Evolutionary conservation across 164 flowering plant genomes (phyloP), one percentile per base, ranked within the genome.

Genomic region (Chimonanthus salicifolius): DNA sequence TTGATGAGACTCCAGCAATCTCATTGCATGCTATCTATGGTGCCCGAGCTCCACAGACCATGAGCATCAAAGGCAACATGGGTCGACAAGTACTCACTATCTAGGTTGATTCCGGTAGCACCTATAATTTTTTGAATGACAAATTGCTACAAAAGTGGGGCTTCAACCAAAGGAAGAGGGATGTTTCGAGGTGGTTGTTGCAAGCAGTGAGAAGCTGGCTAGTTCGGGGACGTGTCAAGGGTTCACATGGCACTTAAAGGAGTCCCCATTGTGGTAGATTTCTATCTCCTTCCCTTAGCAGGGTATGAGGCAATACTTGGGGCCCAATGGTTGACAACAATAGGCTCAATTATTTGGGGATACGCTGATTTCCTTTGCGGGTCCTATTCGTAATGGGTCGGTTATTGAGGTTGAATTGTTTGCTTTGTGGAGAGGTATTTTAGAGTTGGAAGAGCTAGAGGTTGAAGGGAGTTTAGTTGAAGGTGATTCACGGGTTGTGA

Each of bases 101-200:
- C 13, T 58, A 51, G 62, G 43, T 51, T 7, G 72, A 70, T 47
- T 60, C 64, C 49, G 69, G 75, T 4, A 70, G 64, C 43, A 70
- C 72, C 33, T 33, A 70, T 50, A n/a, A 13, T 10, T 50, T 67
- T 2, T 51, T 58, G 11, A 58, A 54, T 70, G 9, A 15, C 20
- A 33, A 54, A 13, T 47, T 70, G 9, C 0, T n/a, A 51, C 1
- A 5, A 62, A 62, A 20, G 64, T 62, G 3, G 20, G 64, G 16
- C 6, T 11, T 62, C 64, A 15, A 11, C 16, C 64, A n/a, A 11
- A 62, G 20, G 33, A 18, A 0, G 21, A 20, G 0, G 18, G 51
- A 3, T 4, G 4, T 5, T 68, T 68, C 11, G 43, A 68, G 50
- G 71, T 68, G 0, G 54, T n/a, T 1, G 54, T 68, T 9, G 71